Base-by-base conservation (phyloP, 1,284 basidiomycete species). In the Somion occarium region DNA sequence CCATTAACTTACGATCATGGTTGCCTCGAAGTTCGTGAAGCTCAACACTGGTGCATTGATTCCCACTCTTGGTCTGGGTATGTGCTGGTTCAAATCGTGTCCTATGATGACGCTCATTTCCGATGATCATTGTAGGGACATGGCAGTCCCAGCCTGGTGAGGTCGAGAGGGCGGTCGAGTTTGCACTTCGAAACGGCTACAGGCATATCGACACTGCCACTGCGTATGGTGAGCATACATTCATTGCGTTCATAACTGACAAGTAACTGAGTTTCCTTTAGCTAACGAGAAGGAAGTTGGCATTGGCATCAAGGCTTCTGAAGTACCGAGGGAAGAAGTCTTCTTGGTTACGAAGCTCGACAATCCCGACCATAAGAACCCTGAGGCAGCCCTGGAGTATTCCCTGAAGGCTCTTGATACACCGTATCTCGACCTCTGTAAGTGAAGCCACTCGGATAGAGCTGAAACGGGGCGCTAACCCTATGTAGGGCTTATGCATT, bases 321-420 rank as follows among this genome's bases (percentile, higher is more conserved):
- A 83, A 22, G 78, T 90, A n/a, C 73, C 79, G 12, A 79, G 89
- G 52, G 73, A 74, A 48, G 69, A 79, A 41, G 75, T 91, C 65
- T 91, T 88, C 74, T 67, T 91, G 49, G 91, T 87, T 51, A 88
- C 84, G 48, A 91, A 91, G 65, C 78, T 91, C 53, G 79, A 84
- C 67, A 88, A 90, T 71, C 69, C 77, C 23, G 82, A 86, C 65
- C 88, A 90, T 59, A 72, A 74, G 56, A 73, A 78, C 30, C 78
- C 80, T 34, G 70, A 75, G 44, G 78, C 76, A 44, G 87, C 88
- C n/a, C 74, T 95, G 49, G 76, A 85, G 56, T 69, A 76, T 50
- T 90, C 88, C 26, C 74, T 94, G 48, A 70, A 76, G 59, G 78
- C 81, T 61, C 82, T 94, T 43, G 79, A 80, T 49, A 79, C 85